Base-by-base conservation (phyloP, 2,329 filamentous ascomycete genomes). In the Dothiorella sarmentorum region DNA sequence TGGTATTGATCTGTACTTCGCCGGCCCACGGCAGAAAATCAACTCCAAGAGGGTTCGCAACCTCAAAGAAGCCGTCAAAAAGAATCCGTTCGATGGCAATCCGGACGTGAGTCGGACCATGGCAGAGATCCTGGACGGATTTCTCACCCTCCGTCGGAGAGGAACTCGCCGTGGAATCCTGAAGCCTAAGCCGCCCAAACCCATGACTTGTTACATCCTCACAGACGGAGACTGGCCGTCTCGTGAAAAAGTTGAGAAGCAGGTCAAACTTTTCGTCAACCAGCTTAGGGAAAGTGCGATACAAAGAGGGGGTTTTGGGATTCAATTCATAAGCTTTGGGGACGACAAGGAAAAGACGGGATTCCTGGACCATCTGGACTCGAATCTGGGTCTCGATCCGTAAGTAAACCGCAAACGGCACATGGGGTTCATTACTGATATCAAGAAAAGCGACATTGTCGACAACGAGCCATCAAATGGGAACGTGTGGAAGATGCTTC, bases 251-350 rank as follows among this genome's bases (percentile, higher is more conserved):
- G 40, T 63, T 11, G 37, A 45, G 0, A 31, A 61, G 6, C 35
- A 58, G 3, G 60, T 67, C 3, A 55, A 55, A 4, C 5, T 0
- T 10, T 27, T 61, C 2, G 52, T 63, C 9, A 9, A 56, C 1
- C 52, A 57, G 3, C 38, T 63, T 5, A 31, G 2, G 9, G 15
- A 45, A 11, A 60, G 55, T 11, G 44, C 24, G 4, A 26, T 61
- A 15, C 2, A 27, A 15, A 42, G 45, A 24, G 31, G 26, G 17
- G 40, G 33, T 33, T 31, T 67, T n/a, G 64, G 63, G 0, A 64
- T 68, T 13, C 60, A 67, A 18, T 68, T 68, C 38, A 65, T 68
- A 31, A 63, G 60, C 5, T 66, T 68, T 29, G 66, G 65, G 0
- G 4, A 64, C 13, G 59, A 65, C 17, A 5, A 9, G 55, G 35